Evolutionary conservation across 768 basidiomycete genomes (phyloP), one percentile per base, ranked within the genome.

Genomic region (Porphyrellus cyaneotinctus): DNA sequence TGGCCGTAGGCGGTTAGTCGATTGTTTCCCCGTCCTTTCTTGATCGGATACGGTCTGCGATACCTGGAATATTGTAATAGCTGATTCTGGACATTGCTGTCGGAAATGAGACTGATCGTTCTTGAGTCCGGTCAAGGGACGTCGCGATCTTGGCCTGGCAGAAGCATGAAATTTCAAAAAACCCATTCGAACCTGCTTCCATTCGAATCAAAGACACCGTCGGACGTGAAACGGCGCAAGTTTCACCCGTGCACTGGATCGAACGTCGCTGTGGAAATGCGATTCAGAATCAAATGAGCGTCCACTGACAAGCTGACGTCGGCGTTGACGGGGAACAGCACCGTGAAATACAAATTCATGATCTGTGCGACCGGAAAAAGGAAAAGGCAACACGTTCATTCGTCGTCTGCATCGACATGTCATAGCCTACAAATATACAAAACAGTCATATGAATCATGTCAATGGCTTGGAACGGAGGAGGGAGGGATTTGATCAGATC

Each of bases 51-150:
- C 52, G 54, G 63, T 56, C 64, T 66, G 68, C 64, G 57, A 68
- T 68, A 70, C 67, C 67, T 68, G 69, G 63, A 54, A 65, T 70
- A 67, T 69, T 68, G 69, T 68, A 68, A 67, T 68, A 70, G 49
- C 56, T 58, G 56, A 58, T 62, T 63, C 59, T 67, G 67, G 69
- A 69, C 61, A 24, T 48, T 39, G 37, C 33, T 23, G 17, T 53
- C 54, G 61, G 58, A 62, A 63, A 63, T 59, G 30, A 49, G 37
- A 23, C 22, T 33, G 36, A 5, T 35, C 32, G 28, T 15, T 44
- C 30, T 5, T n/a, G 22, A 18, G 30, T 28, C 32, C 28, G 18
- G 24, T 20, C 37, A 24, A 52, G 38, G 37, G 47, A 51, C 23
- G 15, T 13, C 36, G 5, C 24, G 33, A 37, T 49, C 43, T 35